Percentiles rank a stretch among this genome's conserved stretches.
phyloP scores from a whole-genome alignment of 2,329 filamentous ascomycete genomes.

The Cucurbitaria berberidis region DNA sequence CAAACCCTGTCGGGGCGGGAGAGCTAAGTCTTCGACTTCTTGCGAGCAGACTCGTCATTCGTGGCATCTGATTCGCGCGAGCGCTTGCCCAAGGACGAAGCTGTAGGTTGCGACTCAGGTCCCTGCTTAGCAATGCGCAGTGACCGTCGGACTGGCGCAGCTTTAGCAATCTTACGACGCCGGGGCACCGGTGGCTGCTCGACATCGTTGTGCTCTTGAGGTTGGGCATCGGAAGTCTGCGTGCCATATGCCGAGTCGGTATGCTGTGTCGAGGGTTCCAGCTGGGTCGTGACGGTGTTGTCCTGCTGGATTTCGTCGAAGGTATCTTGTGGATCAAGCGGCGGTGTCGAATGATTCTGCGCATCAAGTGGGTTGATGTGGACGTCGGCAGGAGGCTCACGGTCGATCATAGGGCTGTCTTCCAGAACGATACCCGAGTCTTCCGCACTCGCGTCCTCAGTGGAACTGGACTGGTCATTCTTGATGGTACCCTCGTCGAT shows the following conservation, averaged over 20 bases:
- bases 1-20: too few relatives aligned
- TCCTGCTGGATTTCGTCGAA: neutral
- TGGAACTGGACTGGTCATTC: neutral
- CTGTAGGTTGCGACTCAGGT: neutral
- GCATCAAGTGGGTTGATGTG: neutral
- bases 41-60: neutral
- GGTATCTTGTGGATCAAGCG: neutral
- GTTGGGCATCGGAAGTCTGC: neutral
- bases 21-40: neutral
- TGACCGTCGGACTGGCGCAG: neutral
- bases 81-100: neutral
- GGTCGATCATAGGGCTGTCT: neutral
- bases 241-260: neutral
- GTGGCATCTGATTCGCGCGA: neutral
- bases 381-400: neutral
- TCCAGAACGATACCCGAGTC: constrained; percentile 3
- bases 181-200: neutral
- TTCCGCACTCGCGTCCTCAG: constrained; percentile 2
- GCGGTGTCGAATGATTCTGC: neutral
- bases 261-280: neutral
- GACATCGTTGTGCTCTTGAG: neutral
- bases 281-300: neutral
- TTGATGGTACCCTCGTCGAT: neutral
- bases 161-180: neutral
- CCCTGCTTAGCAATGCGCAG: neutral